Evolutionary conservation across 177 flowering plant species (phyloP), one percentile per base, ranked within the genome.

Genomic region (Vitis hybrid): DNA sequence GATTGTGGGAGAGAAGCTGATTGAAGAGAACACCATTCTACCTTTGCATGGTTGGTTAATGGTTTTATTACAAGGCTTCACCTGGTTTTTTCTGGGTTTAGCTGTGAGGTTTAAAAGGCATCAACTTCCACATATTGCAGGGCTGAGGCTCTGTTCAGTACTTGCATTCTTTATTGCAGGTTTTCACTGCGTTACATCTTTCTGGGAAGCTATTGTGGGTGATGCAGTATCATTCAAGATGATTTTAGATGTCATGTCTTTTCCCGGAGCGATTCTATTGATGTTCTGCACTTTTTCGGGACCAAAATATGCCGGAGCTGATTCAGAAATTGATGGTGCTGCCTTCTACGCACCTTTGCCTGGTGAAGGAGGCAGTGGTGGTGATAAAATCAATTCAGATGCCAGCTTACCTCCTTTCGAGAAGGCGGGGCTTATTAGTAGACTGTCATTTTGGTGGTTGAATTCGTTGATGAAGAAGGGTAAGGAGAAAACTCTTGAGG

Each of bases 211-310:
- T 14, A 56, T 75, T 18, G 15, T 9, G 4, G n/a, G 65, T 26
- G 64, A 60, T 60, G 60, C 59, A 51, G 71, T 50, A 14, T 66
- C 82, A 0, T 13, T 68, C 10, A 78, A 74, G 69, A 74, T 56
- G 21, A 73, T 76, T 45, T 59, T 86, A 51, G 83, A 86, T 75
- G 13, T 79, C 19, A 56, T 85, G 19, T 79, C 82, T 39, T 68
- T 87, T n/a, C 83, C 84, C 10, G 90, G 88, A 61, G 80, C 85
- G 29, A 52, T 76, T 69, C 65, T 87, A 10, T 62, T 85, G 68
- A 64, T 83, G 15, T 29, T 77, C 0, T 78, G 80, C 39, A 59
- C 69, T 56, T 76, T 56, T 49, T 55, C 21, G 51, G 62, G 33
- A 39, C 66, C 71, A 10, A 56, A 62, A 61, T 33, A 33, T 58